These are phyloP conservation scores for Saksenaea vasiformis DNA, from an alignment of 371 early-diverging fungal genomes.

Conservation along the genomic window DNA sequence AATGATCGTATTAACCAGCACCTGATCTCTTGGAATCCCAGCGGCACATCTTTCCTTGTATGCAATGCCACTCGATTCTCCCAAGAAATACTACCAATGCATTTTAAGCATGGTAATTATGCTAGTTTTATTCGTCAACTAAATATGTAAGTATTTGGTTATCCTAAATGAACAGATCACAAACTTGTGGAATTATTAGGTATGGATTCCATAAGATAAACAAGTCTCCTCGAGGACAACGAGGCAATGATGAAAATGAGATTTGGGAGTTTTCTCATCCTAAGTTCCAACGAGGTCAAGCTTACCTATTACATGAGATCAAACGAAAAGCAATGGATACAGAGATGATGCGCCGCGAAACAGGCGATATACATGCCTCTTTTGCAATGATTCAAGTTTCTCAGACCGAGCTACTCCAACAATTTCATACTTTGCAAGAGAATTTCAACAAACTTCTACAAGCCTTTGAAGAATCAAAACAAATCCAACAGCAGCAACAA, in stretches of 20 bases:
- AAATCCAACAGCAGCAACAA: conserved; percentile 62
- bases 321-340: conserved; percentile 71
- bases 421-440: conserved; percentile 64
- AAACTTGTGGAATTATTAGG: conserved; percentile 23
- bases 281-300: conserved; percentile 50
- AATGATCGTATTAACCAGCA: conserved; percentile 71
- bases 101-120: conserved; percentile 85
- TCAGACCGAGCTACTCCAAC: conserved; percentile 66
- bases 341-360: conserved; percentile 67
- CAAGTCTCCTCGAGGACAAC: conserved; percentile 68
- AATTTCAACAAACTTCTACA: conserved; percentile 64
- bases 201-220: conserved; percentile 69
- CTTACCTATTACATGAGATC: conserved; percentile 48
- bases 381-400: conserved; percentile 71
- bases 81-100: conserved; percentile 70
- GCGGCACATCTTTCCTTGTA: conserved; percentile 86
- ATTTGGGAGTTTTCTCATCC: conserved; percentile 60
- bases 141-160: conserved; percentile 71
- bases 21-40: conserved; percentile 79
- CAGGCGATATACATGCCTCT: conserved; percentile 68
- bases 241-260: conserved; percentile 69
- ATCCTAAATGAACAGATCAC: not conserved
- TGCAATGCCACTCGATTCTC: conserved; percentile 84
- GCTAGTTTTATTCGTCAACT: conserved; percentile 83
- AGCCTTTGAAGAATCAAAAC: conserved; percentile 67